Evolutionary conservation across 345 rosid species (phyloP), one percentile per base, ranked within the genome.

Genomic region (Hypericum androsaemum): DNA sequence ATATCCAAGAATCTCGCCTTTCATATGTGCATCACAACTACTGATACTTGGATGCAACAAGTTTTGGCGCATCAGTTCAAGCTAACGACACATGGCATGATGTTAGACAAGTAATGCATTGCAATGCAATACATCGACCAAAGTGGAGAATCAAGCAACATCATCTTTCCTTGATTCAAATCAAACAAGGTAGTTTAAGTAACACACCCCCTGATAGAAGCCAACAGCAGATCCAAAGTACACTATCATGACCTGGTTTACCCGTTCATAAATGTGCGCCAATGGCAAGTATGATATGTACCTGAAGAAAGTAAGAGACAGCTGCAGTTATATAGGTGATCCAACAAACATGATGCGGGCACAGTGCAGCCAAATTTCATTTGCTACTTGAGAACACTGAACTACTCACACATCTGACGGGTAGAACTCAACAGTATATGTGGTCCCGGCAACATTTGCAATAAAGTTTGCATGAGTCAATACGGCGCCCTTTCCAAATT

Each of bases 161-260:
- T n/a, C n/a, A n/a, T n/a, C n/a, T n/a, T n/a, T 22, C 32, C 32
- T 22, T 22, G 32, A 22, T 22, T 42, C 17, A 60, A 5, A 12
- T 41, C 32, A 22, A 39, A 32, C 28, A 39, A 2, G 8, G 38
- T 47, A 0, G 56, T 57, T 55, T 57, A 43, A 70, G 60, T 64
- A n/a, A 43, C 83, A 6, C 81, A 88, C 98, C 86, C 98, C 98
- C 54, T 92, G 98, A 75, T 88, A 92, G 75, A 92, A 92, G 63
- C 98, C 98, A 75, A 83, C 81, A 39, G 96, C 88, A 64, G 70
- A 80, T 67, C 98, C 96, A 54, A 10, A 83, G 73, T 88, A 74
- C 16, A 59, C 83, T 13, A 65, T 2, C 58, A 68, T 41, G 62
- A 88, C 64, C 64, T 84, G 96, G 69, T 79, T 84, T 49, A 67